Conservation (phyloP, 371 early-diverging fungal species). For the Circinella minor region DNA sequence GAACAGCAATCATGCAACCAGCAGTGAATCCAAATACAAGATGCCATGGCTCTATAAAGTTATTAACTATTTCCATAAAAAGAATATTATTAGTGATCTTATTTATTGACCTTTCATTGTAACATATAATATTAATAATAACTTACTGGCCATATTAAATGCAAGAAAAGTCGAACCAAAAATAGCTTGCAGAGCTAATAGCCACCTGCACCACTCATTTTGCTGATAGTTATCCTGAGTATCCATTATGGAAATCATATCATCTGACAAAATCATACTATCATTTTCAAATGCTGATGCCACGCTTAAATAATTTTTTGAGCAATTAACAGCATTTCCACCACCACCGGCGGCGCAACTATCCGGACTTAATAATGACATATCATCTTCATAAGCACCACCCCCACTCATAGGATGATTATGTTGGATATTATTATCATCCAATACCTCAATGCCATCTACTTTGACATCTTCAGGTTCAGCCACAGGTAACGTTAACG, state of each 20-base stretch:
- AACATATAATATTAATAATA: not conserved
- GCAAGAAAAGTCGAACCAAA: conserved; percentile 40
- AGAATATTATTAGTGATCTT: not conserved
- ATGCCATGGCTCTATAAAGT: conserved; percentile 20
- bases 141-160: conserved; percentile 37
- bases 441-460: conserved; percentile 35
- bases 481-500: conserved; percentile 65
- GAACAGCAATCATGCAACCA: conserved; percentile 25
- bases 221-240: conserved; percentile 19
- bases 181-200: conserved; percentile 45
- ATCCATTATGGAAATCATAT: conserved; percentile 9
- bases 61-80: conserved; percentile 26
- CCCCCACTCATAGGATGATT: not conserved
- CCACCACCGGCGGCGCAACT: not conserved
- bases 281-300: conserved; percentile 13
- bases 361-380: conserved; percentile 1
- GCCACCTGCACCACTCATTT: conserved; percentile 47
- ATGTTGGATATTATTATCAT: conserved; percentile 15
- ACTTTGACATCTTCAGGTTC: conserved; percentile 45
- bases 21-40: conserved; percentile 27
- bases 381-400: conserved; percentile 14
- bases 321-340: not conserved
- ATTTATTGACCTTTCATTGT: not conserved
- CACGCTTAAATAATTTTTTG: conserved; percentile 27
- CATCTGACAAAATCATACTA: conserved; percentile 5